A percentile compares a stretch with the other conserved stretches of the same genome.
Evolutionary conservation across 306 rosid species (phyloP).

Genomic region (Hippophae rhamnoides): DNA sequence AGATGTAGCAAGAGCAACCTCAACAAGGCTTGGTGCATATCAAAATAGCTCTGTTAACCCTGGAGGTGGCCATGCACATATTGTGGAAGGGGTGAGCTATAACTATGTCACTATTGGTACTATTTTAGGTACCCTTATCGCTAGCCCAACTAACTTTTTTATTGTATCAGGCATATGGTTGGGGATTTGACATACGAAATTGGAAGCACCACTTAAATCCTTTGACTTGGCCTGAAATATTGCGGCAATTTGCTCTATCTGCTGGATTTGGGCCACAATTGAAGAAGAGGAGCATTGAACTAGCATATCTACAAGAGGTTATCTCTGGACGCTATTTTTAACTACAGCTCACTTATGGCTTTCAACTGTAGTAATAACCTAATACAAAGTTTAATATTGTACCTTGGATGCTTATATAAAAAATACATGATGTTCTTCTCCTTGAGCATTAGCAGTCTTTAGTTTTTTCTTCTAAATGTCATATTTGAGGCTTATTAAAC

Average conservation of each 20-base stretch:
- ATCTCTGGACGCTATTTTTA: conserved; percentile 2
- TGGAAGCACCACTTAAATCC: conserved; percentile 64
- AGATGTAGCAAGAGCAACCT: conserved; percentile 55
- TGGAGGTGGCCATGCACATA: conserved; percentile 67
- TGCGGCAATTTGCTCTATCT: conserved; percentile 72
- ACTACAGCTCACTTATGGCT: too few species aligned
- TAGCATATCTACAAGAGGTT: conserved; percentile 41
- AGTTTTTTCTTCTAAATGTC: background rate
- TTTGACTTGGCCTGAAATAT: conserved; percentile 83
- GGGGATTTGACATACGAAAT: conserved; percentile 76
- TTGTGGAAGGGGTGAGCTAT: conserved; percentile 60
- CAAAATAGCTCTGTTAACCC: conserved; percentile 41
- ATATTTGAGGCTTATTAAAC: background rate
- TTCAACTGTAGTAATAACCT: too few species aligned
- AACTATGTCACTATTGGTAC: conserved; percentile 13
- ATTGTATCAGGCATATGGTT: conserved; percentile 51
- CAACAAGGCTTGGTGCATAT: conserved; percentile 42
- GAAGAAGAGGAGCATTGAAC: conserved; percentile 37
- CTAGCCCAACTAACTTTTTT: background rate
- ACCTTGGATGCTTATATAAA: too few species aligned
- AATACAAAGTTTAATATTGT: too few species aligned
- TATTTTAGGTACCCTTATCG: conserved; percentile 6
- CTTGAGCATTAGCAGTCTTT: background rate
- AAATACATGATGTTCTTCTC: too few species aligned
- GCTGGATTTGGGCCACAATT: conserved; percentile 72